Evolutionary conservation across 441 rosid genomes (phyloP).

Genomic region (Populus trichocarpa): DNA sequence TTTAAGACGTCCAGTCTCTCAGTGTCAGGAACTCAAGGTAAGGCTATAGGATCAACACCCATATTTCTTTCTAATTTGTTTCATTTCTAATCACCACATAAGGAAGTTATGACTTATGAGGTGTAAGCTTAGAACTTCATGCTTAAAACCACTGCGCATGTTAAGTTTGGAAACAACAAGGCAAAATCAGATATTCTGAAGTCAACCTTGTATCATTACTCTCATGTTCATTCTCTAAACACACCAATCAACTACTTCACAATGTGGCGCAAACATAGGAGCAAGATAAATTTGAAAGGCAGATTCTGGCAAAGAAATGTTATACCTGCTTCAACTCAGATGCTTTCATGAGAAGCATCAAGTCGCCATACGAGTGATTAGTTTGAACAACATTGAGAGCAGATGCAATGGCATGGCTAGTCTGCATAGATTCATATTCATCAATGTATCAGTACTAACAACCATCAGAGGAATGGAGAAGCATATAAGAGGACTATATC

Average conservation of each 20-base stretch:
- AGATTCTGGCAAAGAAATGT: constrained; percentile 2
- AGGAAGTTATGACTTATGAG: not conserved
- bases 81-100: not conserved
- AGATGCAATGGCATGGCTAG: constrained; percentile 64
- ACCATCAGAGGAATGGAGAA: constrained; percentile 5
- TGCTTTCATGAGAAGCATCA: constrained; percentile 76
- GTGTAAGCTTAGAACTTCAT: not conserved
- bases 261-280: not conserved
- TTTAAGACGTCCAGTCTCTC: not conserved
- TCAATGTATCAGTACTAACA: constrained; percentile 6
- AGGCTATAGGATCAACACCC: not conserved
- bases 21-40: not conserved
- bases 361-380: constrained; percentile 83
- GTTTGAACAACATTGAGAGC: constrained; percentile 85
- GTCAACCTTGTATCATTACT: not conserved
- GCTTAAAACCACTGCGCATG: not conserved
- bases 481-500: not conserved
- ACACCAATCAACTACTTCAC: not conserved
- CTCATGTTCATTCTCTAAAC: not conserved
- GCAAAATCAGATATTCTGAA: not conserved
- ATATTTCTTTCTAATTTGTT: not conserved
- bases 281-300: constrained; percentile 9
- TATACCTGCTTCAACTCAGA: constrained; percentile 55
- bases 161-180: not conserved
- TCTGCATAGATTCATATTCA: constrained; percentile 47